Percentiles rank a stretch among this genome's conserved stretches.
Conservation (phyloP, 768 basidiomycete species). For the Boletus sp. region DNA sequence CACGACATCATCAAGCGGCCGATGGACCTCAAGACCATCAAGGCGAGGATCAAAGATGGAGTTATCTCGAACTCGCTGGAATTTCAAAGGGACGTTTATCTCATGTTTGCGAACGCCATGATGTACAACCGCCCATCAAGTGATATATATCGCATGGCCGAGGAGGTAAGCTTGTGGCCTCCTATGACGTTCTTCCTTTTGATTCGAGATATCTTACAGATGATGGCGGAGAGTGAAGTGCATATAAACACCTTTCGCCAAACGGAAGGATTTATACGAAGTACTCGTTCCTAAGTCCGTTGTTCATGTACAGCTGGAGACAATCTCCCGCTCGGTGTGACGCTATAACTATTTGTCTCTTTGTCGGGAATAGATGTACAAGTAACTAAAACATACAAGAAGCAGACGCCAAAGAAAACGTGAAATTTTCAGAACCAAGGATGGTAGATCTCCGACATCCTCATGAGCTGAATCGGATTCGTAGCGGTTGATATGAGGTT, state of each 20-base stretch:
- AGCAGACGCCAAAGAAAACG: not conserved
- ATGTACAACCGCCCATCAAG: conserved; percentile 91
- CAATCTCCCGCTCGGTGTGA: not conserved
- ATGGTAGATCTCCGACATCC: conserved; percentile 81
- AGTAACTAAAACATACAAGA: conserved; percentile 1
- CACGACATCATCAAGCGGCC: conserved; percentile 91
- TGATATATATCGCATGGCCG: conserved; percentile 87
- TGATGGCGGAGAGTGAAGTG: conserved; percentile 72
- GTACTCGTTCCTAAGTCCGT: conserved; percentile 31
- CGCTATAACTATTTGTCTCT: not conserved
- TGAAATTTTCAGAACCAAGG: conserved; percentile 68
- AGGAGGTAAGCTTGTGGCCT: conserved; percentile 60
- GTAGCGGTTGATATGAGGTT: conserved; percentile 84
- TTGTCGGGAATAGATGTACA: conserved; percentile 3
- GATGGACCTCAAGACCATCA: conserved; percentile 94
- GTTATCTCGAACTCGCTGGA: conserved; percentile 77
- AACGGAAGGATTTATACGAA: conserved; percentile 67
- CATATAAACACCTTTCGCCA: conserved; percentile 70
- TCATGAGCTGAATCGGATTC: conserved; percentile 79
- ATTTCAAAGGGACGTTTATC: conserved; percentile 83
- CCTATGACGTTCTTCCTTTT: not conserved
- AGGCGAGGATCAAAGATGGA: conserved; percentile 81
- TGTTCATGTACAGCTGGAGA: not conserved
- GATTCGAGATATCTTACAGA: conserved; percentile 38
- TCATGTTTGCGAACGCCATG: conserved; percentile 97